Base-by-base conservation (phyloP, 768 basidiomycete genomes). In the Lentinus tigrinus region DNA sequence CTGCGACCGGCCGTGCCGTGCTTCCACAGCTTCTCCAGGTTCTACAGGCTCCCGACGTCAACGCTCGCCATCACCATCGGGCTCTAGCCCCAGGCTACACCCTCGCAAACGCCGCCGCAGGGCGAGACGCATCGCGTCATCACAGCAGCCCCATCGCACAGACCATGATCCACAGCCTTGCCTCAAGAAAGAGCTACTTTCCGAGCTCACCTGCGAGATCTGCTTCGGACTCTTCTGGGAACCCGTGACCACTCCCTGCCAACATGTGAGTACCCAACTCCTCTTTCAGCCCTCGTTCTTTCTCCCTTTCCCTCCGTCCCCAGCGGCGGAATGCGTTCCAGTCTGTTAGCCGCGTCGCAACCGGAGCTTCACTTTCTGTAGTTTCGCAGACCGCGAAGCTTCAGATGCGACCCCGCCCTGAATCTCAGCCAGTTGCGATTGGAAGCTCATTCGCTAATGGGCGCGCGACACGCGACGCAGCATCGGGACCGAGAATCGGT, bases 161-260 rank as follows among this genome's bases (percentile, higher is more conserved):
- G 54, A 63, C 27, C 66, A 69, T 26, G 48, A 71, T 50, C 60
- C 68, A 27, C 70, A 73, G 52, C 66, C 71, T 5, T 70, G 72
- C 43, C 80, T 89, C 57, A 78, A 84, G 66, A 88, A 88, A 69
- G 81, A 84, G 26, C 78, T 90, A 52, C 72, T 84, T 23, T 65
- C 80, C 11, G 89, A 95, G 63, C 79, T 96, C 54, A 87, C 84
- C 19, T 98, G 96, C 72, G 91, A 95, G 71, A 95, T 98, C 34
- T 98, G 96, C 74, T 90, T 90, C 68, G 81, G 81, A 68, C 75
- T 97, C 38, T 78, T 95, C 63, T 85, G 86, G 73, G 85, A 92
- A 62, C 95, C 96, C 5, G 79, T 95, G 50, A 98, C 96, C 16
- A 91, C 95, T 3, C 91, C 93, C 13, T 98, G 96, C 72, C 95